Evolutionary conservation across 2,329 filamentous ascomycete species (phyloP), one percentile per base, ranked within the genome.

Genomic region (Fusarium clavum): DNA sequence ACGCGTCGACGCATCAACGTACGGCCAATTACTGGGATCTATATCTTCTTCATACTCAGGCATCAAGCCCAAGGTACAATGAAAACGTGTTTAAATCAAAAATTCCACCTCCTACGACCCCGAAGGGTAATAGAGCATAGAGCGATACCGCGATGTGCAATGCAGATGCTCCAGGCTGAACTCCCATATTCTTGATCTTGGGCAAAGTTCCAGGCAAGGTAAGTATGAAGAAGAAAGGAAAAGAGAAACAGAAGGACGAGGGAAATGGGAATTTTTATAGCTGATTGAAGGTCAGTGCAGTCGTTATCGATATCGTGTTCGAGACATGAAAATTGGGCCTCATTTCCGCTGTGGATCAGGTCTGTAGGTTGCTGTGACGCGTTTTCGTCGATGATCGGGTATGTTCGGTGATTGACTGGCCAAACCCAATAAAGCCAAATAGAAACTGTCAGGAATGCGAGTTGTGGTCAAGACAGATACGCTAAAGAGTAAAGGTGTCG

Each of bases 41-140:
- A 34, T 18, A 14, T 32, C 51, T 57, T 57, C 57, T 60, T 47
- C 57, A 20, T 57, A 34, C 8, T 5, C 43, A 14, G 25, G 20
- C 57, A 32, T 60, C 32, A 60, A 60, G 57, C 57, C 4, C 32
- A 13, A n/a, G 2, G 12, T 8, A 60, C 18, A 57, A 60, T 60
- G 57, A 60, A 60, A 60, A 60, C 32, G 22, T 20, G n/a, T 56
- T 56, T 29, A 60, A 57, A 60, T 60, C 57, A 60, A 60, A 60
- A 60, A 60, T 60, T 60, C 12, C 57, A 41, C 57, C 57, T 32
- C 57, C 57, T 60, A 60, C 25, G 57, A 25, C 43, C 57, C 57
- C 57, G 51, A 60, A 60, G 57, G 57, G 13, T 25, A 60, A 60
- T 60, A 60, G 57, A 60, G 57, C 12, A 46, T 57, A 11, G 13